phyloP scores from a whole-genome alignment of 2,329 filamentous ascomycete species.

The Triangularia setosa region DNA sequence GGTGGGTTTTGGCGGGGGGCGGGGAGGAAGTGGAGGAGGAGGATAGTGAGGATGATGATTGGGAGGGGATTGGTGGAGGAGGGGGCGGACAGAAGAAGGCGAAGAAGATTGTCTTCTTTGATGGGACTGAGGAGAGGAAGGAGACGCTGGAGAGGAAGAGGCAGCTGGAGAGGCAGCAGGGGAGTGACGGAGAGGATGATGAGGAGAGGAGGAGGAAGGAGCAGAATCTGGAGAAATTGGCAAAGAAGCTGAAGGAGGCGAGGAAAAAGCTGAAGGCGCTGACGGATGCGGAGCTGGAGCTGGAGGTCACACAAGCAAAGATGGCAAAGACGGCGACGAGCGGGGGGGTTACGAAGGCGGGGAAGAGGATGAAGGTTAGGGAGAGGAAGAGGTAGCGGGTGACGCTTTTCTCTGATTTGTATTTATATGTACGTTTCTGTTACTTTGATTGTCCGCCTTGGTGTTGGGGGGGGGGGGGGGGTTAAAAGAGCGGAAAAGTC shows the following conservation, averaged over 20 bases:
- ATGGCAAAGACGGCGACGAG: conserved; percentile 64
- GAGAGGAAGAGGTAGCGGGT: conserved; percentile 55
- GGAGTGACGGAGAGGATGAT: conserved; percentile 30
- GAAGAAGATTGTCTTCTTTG: conserved; percentile 53
- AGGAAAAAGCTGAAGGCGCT: conserved; percentile 53
- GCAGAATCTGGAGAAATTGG: conserved; percentile 44
- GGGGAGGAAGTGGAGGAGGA: conserved; percentile 30
- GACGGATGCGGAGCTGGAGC: conserved; percentile 51
- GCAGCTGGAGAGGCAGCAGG: conserved; percentile 35
- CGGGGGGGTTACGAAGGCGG: conserved; percentile 55
- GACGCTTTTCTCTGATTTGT: conserved; percentile 11
- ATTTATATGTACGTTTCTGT: conserved; percentile 1
- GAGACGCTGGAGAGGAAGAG: conserved; percentile 28
- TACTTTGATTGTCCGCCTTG: not conserved
- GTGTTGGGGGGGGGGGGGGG: too few relatives aligned
- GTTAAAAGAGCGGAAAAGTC: conserved; percentile 9
- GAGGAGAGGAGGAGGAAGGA: conserved; percentile 34
- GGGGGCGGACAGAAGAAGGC: conserved; percentile 12
- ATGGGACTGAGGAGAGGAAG: conserved; percentile 35
- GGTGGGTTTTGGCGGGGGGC: conserved; percentile 43
- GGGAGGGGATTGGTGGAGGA: conserved; percentile 17
- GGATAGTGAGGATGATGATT: conserved; percentile 30
- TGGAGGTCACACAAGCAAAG: conserved; percentile 57
- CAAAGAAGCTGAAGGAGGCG: conserved; percentile 46
- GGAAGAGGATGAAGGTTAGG: conserved; percentile 60